A percentile compares a stretch with the other conserved stretches of the same genome.
Conservation (phyloP, 2,329 filamentous ascomycete genomes). For the Colletotrichum nymphaeae region DNA sequence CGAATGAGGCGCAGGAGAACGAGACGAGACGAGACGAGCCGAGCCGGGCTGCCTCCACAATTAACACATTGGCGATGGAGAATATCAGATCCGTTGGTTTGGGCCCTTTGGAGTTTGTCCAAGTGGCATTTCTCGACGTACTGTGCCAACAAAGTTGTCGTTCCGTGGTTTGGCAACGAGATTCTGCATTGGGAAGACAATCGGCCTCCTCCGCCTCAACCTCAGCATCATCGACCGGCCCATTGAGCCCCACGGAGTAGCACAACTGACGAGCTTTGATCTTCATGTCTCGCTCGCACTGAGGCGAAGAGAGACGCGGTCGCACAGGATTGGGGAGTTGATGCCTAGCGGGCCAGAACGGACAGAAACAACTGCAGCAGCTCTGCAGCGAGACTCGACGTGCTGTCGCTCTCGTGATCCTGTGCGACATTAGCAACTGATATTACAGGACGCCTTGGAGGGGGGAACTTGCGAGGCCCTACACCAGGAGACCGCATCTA, state of each 20-base stretch:
- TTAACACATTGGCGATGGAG: not conserved
- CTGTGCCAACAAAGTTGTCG: conserved; percentile 11
- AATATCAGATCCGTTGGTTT: not conserved
- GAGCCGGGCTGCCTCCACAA: conserved; percentile 25
- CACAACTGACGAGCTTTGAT: conserved; percentile 3
- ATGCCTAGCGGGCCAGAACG: conserved; percentile 5
- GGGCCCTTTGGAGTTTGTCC: not conserved
- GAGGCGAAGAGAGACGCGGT: not conserved
- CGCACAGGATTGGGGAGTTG: conserved; percentile 16
- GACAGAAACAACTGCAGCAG: not conserved
- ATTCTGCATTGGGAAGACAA: conserved; percentile 7
- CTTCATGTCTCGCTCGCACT: conserved; percentile 23
- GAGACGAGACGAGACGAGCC: conserved; percentile 21
- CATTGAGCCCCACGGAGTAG: conserved; percentile 13
- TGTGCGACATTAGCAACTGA: conserved; percentile 14
- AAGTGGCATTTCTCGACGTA: not conserved
- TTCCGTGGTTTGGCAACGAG: conserved; percentile 13
- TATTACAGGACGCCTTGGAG: not conserved
- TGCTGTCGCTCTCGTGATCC: conserved; percentile 22
- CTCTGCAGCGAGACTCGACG: conserved; percentile 31
- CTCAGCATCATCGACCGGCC: conserved; percentile 5
- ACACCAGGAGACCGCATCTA: not conserved
- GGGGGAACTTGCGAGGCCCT: not conserved
- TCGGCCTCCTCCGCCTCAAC: conserved; percentile 12
- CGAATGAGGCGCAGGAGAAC: conserved; percentile 14